Percentiles rank a stretch among this genome's conserved stretches.
phyloP scores from a whole-genome alignment of 805 yeast genomes.

The Hanseniaspora nectarophila region DNA sequence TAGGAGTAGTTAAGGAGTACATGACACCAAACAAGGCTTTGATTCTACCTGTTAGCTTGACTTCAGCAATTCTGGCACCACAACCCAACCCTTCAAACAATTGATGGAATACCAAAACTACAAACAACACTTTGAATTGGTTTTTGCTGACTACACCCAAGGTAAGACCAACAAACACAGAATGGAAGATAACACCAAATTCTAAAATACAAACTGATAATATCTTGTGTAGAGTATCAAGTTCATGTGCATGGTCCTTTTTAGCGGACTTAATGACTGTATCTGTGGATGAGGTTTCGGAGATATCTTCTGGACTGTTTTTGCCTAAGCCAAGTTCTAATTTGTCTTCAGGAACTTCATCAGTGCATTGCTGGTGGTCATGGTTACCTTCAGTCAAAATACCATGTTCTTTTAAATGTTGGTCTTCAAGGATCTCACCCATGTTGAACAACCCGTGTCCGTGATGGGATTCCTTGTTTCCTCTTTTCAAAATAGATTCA shows the following conservation, averaged over 20 bases:
- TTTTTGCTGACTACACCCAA: constrained; percentile 60
- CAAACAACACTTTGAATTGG: constrained; percentile 58
- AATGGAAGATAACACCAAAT: constrained; percentile 73
- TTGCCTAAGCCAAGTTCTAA: background rate
- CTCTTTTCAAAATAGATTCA: constrained; percentile 24
- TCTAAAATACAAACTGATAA: constrained; percentile 50
- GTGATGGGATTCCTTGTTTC: constrained; percentile 37
- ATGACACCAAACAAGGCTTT: constrained; percentile 48
- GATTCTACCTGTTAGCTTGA: constrained; percentile 40
- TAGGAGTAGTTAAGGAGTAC: constrained; percentile 52
- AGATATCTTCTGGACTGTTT: background rate
- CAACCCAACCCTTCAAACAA: constrained; percentile 78
- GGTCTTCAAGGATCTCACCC: background rate
- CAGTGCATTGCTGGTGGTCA: background rate
- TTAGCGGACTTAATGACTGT: background rate
- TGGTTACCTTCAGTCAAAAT: background rate
- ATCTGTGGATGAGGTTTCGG: background rate
- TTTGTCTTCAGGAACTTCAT: background rate
- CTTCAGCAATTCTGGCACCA: constrained; percentile 61
- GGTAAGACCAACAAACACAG: constrained; percentile 68
- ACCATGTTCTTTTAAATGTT: constrained; percentile 7
- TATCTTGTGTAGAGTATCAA: constrained; percentile 45
- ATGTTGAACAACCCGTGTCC: constrained; percentile 19
- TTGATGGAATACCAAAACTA: constrained; percentile 65
- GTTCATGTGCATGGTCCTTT: constrained; percentile 23